phyloP scores from a whole-genome alignment of 108 stramenopile species.

The Aurantiochytrium sp. region DNA sequence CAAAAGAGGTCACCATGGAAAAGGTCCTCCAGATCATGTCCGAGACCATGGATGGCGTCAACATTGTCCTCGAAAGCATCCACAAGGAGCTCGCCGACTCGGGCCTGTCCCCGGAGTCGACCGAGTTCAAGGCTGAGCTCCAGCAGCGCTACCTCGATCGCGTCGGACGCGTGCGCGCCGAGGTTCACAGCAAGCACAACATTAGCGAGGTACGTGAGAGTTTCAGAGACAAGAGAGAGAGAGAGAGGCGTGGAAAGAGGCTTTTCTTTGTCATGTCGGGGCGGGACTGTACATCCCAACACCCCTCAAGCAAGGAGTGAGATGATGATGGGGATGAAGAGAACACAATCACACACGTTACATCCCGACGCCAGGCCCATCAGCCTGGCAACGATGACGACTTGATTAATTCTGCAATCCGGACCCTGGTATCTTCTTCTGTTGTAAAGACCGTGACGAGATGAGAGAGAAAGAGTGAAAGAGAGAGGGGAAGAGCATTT shows the following conservation, averaged over 20 bases:
- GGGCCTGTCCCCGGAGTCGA: background rate
- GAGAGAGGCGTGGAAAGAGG: no score
- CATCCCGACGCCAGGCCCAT: no score
- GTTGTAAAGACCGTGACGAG: no score
- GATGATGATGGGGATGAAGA: background rate
- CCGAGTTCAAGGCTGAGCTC: background rate
- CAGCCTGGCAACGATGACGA: background rate
- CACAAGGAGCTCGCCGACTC: background rate
- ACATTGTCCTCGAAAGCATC: background rate
- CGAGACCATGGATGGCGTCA: background rate
- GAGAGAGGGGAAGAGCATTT: no score
- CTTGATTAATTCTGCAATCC: background rate
- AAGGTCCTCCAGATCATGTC: background rate
- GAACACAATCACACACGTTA: background rate
- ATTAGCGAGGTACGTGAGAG: background rate
- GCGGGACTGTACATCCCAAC: no score
- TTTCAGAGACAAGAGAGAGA: no score
- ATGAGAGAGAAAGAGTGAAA: no score
- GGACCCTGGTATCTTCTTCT: background rate
- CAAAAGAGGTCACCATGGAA: constrained; percentile 6
- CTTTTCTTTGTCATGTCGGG: no score
- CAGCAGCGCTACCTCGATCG: background rate
- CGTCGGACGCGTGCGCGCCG: background rate
- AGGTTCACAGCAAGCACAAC: background rate
- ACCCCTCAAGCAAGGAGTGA: no score